A percentile compares a stretch with the other conserved stretches of the same genome.
Evolutionary conservation across 1,139 yeast genomes (phyloP).

Genomic region (Candida sanyaensis): DNA sequence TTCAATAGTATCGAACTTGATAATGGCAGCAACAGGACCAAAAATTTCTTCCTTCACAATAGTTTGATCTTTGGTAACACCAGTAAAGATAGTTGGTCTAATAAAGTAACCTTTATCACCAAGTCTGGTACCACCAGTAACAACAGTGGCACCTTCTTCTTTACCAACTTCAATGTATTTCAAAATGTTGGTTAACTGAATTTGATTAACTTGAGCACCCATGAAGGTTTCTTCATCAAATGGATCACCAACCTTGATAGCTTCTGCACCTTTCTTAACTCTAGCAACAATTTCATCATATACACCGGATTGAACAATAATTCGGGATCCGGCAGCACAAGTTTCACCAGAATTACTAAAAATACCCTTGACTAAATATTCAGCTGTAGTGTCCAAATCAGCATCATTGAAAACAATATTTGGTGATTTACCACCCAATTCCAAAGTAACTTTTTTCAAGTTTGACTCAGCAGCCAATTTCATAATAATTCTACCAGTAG

Average conservation of each 20-base stretch:
- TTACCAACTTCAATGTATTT: constrained; percentile 72
- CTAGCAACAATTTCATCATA: constrained; percentile 66
- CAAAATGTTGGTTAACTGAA: constrained; percentile 75
- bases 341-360: constrained; percentile 85
- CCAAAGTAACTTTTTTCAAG: constrained; percentile 78
- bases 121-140: constrained; percentile 76
- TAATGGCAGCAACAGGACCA: constrained; percentile 79
- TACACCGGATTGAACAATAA: constrained; percentile 73
- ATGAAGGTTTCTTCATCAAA: constrained; percentile 70
- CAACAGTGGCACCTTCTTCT: constrained; percentile 70
- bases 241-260: constrained; percentile 70
- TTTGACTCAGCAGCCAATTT: constrained; percentile 66
- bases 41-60: constrained; percentile 83
- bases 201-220: constrained; percentile 83
- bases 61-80: constrained; percentile 64
- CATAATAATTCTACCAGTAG: constrained; percentile 77
- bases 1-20: constrained; percentile 71
- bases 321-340: constrained; percentile 85
- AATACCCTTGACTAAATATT: constrained; percentile 54
- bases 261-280: constrained; percentile 61
- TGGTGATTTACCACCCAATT: constrained; percentile 88
- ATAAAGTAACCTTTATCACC: constrained; percentile 74
- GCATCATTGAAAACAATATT: constrained; percentile 77
- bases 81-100: constrained; percentile 77
- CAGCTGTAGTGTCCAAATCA: constrained; percentile 62